Base-by-base conservation (phyloP, 176 grass and related monocot genomes). In the Ensete ventricosum region DNA sequence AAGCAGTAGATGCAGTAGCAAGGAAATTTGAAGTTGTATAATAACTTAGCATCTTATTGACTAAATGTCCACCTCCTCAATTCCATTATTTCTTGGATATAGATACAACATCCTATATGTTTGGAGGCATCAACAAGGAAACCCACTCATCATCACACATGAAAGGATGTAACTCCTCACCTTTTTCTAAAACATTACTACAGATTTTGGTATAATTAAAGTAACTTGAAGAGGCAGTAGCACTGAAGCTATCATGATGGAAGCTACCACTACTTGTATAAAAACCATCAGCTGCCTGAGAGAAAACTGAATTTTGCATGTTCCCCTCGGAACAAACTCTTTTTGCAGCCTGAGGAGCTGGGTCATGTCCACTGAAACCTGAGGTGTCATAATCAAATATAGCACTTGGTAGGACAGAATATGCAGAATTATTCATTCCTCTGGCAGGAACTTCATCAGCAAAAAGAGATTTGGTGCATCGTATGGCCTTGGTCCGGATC, bases 241-340 rank as follows among this genome's bases (percentile, higher is more conserved):
- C 67, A 51, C 67, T 70, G 17, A 70, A 70, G 16, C 29, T 70
- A 14, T 65, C 63, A 12, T 65, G 63, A 12, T 65, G 63, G 63
- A 65, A 65, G 22, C 23, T 26, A 26, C 26, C 22, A 29, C 17
- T 65, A 65, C n/a, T 65, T 13, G 63, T 65, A 20, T 43, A 43
- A 43, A 43, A 43, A 43, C 63, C 8, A 65, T 70, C 67, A 52
- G 14, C 17, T 70, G 67, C 17, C 20, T 50, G 14, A 20, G 14
- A 9, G 19, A 70, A 51, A 19, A 50, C 14, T 11, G 43, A 11
- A 19, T 70, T 48, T 51, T 48, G 17, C 34, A 50, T 70, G 67
- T 9, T 51, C 67, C 52, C 43, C 17, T 10, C 48, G 21, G 67
- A 70, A 51, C 17, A 70, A 50, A 70, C 51, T 20, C 16, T 21